Evolutionary conservation across 768 basidiomycete species (phyloP).

Genomic region (Calocera cornea): DNA sequence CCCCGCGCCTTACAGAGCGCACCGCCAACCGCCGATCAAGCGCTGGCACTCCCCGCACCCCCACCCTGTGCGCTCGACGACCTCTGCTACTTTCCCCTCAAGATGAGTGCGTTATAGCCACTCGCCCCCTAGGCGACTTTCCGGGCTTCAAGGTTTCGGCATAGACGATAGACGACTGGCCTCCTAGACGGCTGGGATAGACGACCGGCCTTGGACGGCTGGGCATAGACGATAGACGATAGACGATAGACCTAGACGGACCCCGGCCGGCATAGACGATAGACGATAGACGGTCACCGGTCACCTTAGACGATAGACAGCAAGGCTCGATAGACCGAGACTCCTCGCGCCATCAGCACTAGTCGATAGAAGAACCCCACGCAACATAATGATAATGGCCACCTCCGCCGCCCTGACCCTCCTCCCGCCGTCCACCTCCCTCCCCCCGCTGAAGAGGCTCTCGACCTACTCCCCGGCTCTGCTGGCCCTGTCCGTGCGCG

Average conservation of each 20-base stretch:
- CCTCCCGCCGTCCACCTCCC: constrained; percentile 34
- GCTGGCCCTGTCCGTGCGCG: constrained; percentile 39
- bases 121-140: not conserved
- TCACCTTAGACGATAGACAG: not conserved
- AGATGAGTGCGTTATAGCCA: not conserved
- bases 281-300: not conserved
- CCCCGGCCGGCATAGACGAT: too few relatives aligned
- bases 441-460: constrained; percentile 44
- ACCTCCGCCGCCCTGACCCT: not conserved
- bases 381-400: not conserved
- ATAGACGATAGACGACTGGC: too few relatives aligned
- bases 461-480: constrained; percentile 24
- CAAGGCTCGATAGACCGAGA: not conserved
- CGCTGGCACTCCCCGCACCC: not conserved
- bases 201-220: not conserved
- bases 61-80: not conserved
- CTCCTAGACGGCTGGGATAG: too few relatives aligned
- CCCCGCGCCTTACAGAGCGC: not conserved
- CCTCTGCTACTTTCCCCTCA: not conserved
- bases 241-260: not conserved
- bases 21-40: not conserved
- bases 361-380: not conserved
- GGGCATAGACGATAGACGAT: not conserved
- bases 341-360: not conserved
- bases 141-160: not conserved